Evolutionary conservation across 1,284 basidiomycete genomes (phyloP).

Genomic region (Pyrrhoderma lamaoense): DNA sequence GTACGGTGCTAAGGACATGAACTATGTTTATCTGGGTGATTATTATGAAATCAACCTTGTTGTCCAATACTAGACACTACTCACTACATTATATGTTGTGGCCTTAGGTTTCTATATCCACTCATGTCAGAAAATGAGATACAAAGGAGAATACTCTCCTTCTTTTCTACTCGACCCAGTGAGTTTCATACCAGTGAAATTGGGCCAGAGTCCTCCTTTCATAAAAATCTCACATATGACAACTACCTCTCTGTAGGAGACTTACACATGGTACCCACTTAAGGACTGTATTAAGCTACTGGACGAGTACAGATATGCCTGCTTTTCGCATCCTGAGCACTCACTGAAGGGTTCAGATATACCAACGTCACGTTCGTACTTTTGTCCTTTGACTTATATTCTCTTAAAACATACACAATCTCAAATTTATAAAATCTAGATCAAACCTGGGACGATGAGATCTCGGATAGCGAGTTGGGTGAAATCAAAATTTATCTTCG

Average conservation of each 20-base stretch:
- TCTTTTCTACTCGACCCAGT: slow-evolving; percentile 88
- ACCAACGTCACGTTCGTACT: slow-evolving; percentile 1
- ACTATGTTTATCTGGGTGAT: slow-evolving; percentile 80
- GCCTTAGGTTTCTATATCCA: slow-evolving; percentile 82
- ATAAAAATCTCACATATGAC: no score
- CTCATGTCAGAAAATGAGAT: slow-evolving; percentile 91
- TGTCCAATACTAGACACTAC: no score
- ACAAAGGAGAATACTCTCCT: slow-evolving; percentile 90
- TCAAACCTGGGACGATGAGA: not conserved
- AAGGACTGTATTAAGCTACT: slow-evolving; percentile 49
- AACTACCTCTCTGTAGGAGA: slow-evolving; percentile 56
- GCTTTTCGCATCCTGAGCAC: slow-evolving; percentile 57
- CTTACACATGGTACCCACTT: slow-evolving; percentile 70
- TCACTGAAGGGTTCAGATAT: slow-evolving; percentile 30
- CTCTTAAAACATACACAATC: no score
- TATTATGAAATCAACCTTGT: no score
- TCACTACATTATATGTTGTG: no score
- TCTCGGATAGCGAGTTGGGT: slow-evolving; percentile 7
- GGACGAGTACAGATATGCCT: slow-evolving; percentile 58
- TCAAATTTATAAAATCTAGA: not conserved
- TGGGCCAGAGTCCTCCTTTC: slow-evolving; percentile 2
- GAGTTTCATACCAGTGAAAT: slow-evolving; percentile 21
- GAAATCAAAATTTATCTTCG: slow-evolving; percentile 1
- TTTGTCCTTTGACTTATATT: not conserved
- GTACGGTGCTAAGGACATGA: slow-evolving; percentile 58